Evolutionary conservation across 495 filamentous ascomycete species (phyloP).

Genomic region (Friedmanniomyces simplex): DNA sequence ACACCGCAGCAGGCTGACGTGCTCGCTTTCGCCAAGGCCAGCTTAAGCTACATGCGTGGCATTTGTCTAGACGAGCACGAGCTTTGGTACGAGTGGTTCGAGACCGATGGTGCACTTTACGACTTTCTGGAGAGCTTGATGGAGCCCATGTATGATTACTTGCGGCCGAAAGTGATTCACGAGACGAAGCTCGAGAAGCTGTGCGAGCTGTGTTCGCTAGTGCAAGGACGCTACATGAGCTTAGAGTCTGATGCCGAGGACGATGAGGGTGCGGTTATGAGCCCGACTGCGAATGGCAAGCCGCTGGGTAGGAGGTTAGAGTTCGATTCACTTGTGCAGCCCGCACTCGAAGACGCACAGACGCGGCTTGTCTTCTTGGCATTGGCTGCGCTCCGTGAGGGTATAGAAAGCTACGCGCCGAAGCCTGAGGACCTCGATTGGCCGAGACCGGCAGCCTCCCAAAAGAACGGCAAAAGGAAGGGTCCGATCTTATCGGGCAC

Average conservation of each 20-base stretch:
- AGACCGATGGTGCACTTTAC: constrained; percentile 55
- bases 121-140: constrained; percentile 64
- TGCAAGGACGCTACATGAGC: constrained; percentile 75
- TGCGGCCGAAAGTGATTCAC: constrained; percentile 59
- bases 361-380: constrained; percentile 64
- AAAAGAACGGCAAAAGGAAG: constrained; percentile 26
- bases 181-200: constrained; percentile 63
- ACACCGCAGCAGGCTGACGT: constrained; percentile 58
- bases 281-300: constrained; percentile 30
- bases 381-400: constrained; percentile 53
- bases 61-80: constrained; percentile 67
- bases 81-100: constrained; percentile 66
- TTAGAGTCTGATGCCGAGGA: constrained; percentile 51
- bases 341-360: constrained; percentile 62
- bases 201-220: constrained; percentile 68
- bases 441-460: constrained; percentile 42
- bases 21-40: constrained; percentile 56
- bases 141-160: constrained; percentile 64
- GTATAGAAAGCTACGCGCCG: constrained; percentile 60
- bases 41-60: constrained; percentile 59
- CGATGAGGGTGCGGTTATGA: constrained; percentile 27
- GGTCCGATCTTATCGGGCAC: constrained; percentile 31
- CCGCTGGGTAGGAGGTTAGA: constrained; percentile 43
- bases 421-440: constrained; percentile 61
- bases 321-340: constrained; percentile 55